phyloP scores from a whole-genome alignment of 164 flowering plant genomes.

The Cinnamomum chago region DNA sequence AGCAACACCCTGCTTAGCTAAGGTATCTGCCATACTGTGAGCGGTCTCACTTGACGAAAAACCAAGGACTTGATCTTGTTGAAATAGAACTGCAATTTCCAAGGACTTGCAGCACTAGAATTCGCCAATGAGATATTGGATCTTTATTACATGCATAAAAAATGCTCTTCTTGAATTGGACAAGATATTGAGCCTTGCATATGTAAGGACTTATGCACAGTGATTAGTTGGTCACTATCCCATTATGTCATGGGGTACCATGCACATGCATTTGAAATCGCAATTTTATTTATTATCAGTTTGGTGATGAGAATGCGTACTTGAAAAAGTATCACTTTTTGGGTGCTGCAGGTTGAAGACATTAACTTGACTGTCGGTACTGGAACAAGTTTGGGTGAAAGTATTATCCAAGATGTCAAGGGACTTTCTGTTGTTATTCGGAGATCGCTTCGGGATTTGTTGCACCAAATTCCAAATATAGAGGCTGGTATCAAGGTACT shows the following conservation, averaged over 20 bases:
- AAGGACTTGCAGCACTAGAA: too few relatives aligned
- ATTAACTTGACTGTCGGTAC: constrained; percentile 80
- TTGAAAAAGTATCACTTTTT: neutral
- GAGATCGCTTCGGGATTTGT: constrained; percentile 85
- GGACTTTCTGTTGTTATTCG: constrained; percentile 75
- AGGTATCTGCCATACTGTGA: too few relatives aligned
- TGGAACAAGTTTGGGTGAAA: constrained; percentile 62
- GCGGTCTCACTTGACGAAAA: too few relatives aligned
- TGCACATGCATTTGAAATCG: neutral
- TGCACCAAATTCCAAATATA: constrained; percentile 68
- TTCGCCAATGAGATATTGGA: too few relatives aligned
- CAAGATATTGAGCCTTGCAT: too few relatives aligned
- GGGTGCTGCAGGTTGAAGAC: constrained; percentile 57
- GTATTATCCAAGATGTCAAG: constrained; percentile 82
- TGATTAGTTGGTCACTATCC: neutral
- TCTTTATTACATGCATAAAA: too few relatives aligned
- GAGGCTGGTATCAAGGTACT: constrained; percentile 71
- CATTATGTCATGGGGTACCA: neutral
- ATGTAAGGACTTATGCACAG: neutral
- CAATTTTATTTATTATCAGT: neutral
- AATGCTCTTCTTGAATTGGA: too few relatives aligned
- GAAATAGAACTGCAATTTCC: too few relatives aligned
- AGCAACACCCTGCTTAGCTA: too few relatives aligned
- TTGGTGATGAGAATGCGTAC: neutral
- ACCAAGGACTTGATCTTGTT: too few relatives aligned